Conservation (phyloP, 2,329 filamentous ascomycete species). For the Fusarium clavum region DNA sequence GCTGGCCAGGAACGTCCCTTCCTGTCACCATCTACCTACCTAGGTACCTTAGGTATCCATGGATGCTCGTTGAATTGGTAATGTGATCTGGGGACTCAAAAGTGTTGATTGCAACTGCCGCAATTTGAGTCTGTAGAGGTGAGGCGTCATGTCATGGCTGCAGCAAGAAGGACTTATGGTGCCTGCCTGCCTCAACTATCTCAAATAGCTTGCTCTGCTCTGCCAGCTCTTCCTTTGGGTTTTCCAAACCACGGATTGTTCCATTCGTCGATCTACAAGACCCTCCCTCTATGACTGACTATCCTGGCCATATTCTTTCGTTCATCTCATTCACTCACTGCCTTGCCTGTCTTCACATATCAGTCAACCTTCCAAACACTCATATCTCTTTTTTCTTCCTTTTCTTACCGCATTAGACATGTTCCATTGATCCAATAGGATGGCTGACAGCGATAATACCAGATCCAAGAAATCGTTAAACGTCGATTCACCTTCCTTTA, state of each 20-base stretch:
- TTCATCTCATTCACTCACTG: background rate
- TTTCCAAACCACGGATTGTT: conserved; percentile 3
- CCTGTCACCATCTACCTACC: background rate
- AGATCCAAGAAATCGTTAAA: conserved; percentile 83
- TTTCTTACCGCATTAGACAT: background rate
- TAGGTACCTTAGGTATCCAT: background rate
- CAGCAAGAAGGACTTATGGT: conserved; percentile 15
- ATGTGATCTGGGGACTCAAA: background rate
- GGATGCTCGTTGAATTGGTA: conserved; percentile 1
- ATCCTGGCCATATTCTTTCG: conserved; percentile 6
- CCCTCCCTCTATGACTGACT: background rate
- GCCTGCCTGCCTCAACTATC: conserved; percentile 6
- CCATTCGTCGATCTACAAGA: background rate
- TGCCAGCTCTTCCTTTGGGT: background rate
- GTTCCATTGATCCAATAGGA: background rate
- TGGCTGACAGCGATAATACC: conserved; percentile 28
- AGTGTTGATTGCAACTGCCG: background rate
- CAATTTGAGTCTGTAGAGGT: conserved; percentile 5
- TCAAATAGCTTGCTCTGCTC: background rate
- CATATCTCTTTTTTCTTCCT: background rate
- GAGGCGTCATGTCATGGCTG: conserved; percentile 4
- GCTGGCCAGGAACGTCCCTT: conserved; percentile 6
- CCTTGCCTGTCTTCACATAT: background rate
- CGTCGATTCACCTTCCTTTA: conserved; percentile 96
- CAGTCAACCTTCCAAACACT: background rate